Conservation (phyloP, 441 rosid genomes). For the Euphorbia neoarborescens region DNA sequence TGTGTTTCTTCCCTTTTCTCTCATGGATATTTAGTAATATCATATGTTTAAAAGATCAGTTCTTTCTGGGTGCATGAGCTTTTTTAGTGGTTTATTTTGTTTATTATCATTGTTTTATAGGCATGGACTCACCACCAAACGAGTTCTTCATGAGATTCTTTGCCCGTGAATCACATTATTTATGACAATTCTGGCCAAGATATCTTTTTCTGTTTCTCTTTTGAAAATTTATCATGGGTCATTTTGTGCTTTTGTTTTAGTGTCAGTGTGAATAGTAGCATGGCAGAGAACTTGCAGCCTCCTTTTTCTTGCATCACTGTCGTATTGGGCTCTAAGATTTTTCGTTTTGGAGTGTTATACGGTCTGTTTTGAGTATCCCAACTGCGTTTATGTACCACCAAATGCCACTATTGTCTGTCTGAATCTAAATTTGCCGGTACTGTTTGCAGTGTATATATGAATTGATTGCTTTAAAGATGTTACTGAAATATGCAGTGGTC, state of each 20-base stretch:
- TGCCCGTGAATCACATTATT: slow-evolving; percentile 51
- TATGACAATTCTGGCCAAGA: slow-evolving; percentile 21
- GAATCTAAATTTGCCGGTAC: slow-evolving; percentile 21
- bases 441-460: slow-evolving; percentile 16
- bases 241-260: slow-evolving; percentile 17
- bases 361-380: slow-evolving; percentile 17
- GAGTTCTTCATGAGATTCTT: slow-evolving; percentile 42
- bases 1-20: slow-evolving; percentile 21
- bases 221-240: background rate
- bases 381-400: background rate
- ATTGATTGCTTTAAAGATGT: slow-evolving; percentile 16
- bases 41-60: slow-evolving; percentile 16
- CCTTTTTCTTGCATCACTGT: slow-evolving; percentile 19
- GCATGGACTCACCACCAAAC: slow-evolving; percentile 27
- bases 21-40: slow-evolving; percentile 19
- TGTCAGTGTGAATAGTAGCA: slow-evolving; percentile 24
- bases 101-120: background rate
- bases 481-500: slow-evolving; percentile 16
- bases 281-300: slow-evolving; percentile 21
- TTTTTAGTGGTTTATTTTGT: background rate
- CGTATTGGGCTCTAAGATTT: slow-evolving; percentile 17
- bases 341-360: slow-evolving; percentile 19
- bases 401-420: slow-evolving; percentile 10
- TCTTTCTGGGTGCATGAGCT: slow-evolving; percentile 31
- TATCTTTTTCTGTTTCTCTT: slow-evolving; percentile 3